Base-by-base conservation (phyloP, 2,329 filamentous ascomycete species). In the Parastagonospora avenae region DNA sequence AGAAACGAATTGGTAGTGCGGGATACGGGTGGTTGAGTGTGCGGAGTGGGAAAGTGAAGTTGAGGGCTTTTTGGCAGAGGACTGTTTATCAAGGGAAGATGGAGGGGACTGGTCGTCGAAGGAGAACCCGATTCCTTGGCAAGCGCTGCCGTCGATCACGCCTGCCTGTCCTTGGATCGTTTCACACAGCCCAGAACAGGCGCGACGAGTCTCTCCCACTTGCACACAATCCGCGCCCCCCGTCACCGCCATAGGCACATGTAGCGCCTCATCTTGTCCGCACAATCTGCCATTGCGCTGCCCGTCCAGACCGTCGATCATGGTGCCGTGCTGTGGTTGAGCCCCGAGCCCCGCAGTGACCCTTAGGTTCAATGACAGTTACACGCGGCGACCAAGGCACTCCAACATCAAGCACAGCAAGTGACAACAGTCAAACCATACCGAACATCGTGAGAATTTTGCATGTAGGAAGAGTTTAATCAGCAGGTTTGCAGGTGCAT, bases 181-280 rank as follows among this genome's bases (percentile, higher is more conserved):
- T 66, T 61, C 63, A 63, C 62, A 50, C 60, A 58, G 62, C 60
- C 60, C 55, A 60, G 58, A 60, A 54, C 60, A 57, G 52, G 53
- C 53, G 55, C 59, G 52, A 58, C 59, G 49, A 52, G 40, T 46
- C 37, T 29, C 47, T 57, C 28, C 50, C 50, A 57, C 59, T 12
- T 24, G 36, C 36, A 24, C 27, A 16, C 14, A 57, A 47, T 44
- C 53, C 37, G 43, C 32, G 33, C 45, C 29, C 33, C 27, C 44
- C 49, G 55, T 57, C 48, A 57, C 50, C 46, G 56, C 56, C 42
- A 41, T 37, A 43, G 48, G 41, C 46, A 24, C 44, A 43, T n/a
- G 12, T 35, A 10, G 19, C 16, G 41, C 41, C 36, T 38, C 35
- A 37, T 42, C 8, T 32, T 42, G n/a, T 42, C 16, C 7, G 27